Base-by-base conservation (phyloP, 2,329 filamentous ascomycete genomes). In the Thelonectria discophora region DNA sequence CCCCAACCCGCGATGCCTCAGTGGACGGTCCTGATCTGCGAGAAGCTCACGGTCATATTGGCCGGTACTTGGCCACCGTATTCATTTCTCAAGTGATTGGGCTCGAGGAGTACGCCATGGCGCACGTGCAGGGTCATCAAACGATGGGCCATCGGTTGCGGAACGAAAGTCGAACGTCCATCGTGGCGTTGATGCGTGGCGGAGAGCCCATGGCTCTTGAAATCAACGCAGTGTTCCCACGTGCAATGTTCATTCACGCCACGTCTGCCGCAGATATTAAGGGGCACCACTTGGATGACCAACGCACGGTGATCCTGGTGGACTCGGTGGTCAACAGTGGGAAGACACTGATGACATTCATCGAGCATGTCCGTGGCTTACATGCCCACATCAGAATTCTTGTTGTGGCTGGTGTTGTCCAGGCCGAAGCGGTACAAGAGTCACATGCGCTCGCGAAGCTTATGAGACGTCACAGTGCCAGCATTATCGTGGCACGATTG, bases 181-280 rank as follows among this genome's bases (percentile, higher is more conserved):
- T 90, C 48, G 74, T 89, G 1, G 78, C 86, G 0, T 63, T 89
- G n/a, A 89, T 90, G 86, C 83, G 86, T 9, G 86, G 83, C 2
- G 87, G 86, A 9, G 86, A 88, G 63, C 79, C 86, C 0, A 86
- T 90, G 83, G 87, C 87, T 0, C 71, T 82, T 1, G 86, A 86
- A 0, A 77, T 90, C 47, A 84, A 73, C 64, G 78, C 86, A 0
- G 82, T 76, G 0, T 81, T 90, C 5, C 82, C 82, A 0, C 60
- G 58, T 0, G 84, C 86, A 4, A 79, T 76, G 69, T 86, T 88
- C 54, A 49, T 86, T 1, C 85, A 88, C 55, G 78, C 78, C 2
- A 70, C 65, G 1, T 5, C 50, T 3, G 73, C 79, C 0, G 55
- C 69, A 0, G 81, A 88, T 37, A 65, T 89, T 42, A 73, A 73